Base-by-base conservation (phyloP, 108 stramenopile genomes). In the Cyclostephanos invisitatus region DNA sequence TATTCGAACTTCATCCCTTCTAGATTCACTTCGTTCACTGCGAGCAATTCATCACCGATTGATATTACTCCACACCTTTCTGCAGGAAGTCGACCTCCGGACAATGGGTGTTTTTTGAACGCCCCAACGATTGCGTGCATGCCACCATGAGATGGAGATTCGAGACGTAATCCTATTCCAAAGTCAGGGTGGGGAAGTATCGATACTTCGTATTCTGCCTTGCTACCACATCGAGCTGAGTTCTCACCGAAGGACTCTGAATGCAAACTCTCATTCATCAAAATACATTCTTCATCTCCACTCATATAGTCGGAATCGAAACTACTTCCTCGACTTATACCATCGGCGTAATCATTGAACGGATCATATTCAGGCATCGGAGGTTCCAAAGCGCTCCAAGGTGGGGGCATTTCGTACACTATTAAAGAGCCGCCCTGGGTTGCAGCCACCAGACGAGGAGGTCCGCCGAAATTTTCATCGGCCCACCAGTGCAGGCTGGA, bases 81-180 rank as follows among this genome's bases (percentile, higher is more conserved):
- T n/a, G 91, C 93, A 24, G 93, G 93, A 36, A 94, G 77, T 25
- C 88, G 83, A 5, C 89, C 91, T 46, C 87, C 89, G n/a, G 82
- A 91, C 21, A 91, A 64, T 0, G 93, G 93, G 68, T 94, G 83
- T 63, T 86, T 90, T 65, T 94, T 94, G 67, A 90, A 94, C 0
- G 93, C 91, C 2, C 93, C 93, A 47, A 88, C 93, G 40, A 94
- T 85, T 15, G 93, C 85, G 11, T 89, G 87, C 81, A 86, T 83
- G 22, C 91, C 93, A 61, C 81, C 82, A 0, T 28, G 49, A 40
- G 78, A 82, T 21, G 86, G 86, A 15, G 89, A 83, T 71, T 94
- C 93, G 20, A 94, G 68, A 56, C 93, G 81, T 22, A 94, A 70
- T 18, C 93, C 93, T 9, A 94, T 74, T 12, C 93, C 93, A 73